phyloP scores from a whole-genome alignment of 2,329 filamentous ascomycete genomes.

The Iodosphaeria phyllophila region DNA sequence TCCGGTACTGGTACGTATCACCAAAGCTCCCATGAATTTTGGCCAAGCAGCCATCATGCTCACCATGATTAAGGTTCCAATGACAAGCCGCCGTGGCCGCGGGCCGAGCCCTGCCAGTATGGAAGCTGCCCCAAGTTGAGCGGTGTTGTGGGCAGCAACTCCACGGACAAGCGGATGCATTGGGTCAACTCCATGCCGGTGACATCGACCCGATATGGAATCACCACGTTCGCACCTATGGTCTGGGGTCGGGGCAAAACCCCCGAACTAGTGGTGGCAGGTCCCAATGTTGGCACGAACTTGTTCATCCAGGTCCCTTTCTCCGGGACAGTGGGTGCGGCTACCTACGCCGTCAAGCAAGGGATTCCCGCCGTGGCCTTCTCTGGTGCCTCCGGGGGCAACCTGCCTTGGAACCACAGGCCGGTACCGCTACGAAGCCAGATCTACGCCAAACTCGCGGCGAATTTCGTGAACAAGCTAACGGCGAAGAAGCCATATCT shows the following conservation, averaged over 20 bases:
- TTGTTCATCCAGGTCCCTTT: slow-evolving; percentile 34
- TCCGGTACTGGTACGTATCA: slow-evolving; percentile 37
- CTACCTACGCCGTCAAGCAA: slow-evolving; percentile 34
- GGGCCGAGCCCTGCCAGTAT: slow-evolving; percentile 36
- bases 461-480: slow-evolving; percentile 35
- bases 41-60: neutral
- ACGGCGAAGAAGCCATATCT: slow-evolving; percentile 42
- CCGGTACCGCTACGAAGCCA: slow-evolving; percentile 32
- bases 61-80: slow-evolving; percentile 24
- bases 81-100: slow-evolving; percentile 25
- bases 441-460: slow-evolving; percentile 45
- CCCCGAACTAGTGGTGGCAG: slow-evolving; percentile 44
- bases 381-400: slow-evolving; percentile 31
- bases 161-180: slow-evolving; percentile 37
- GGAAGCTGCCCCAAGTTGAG: slow-evolving; percentile 38
- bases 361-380: slow-evolving; percentile 50
- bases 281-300: slow-evolving; percentile 41
- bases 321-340: slow-evolving; percentile 51
- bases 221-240: slow-evolving; percentile 32
- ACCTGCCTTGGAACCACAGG: slow-evolving; percentile 31
- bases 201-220: slow-evolving; percentile 43
- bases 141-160: slow-evolving; percentile 36
- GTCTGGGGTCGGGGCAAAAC: slow-evolving; percentile 30
- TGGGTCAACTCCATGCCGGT: slow-evolving; percentile 57
- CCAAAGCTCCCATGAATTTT: no score